Conservation (phyloP, 768 basidiomycete species). For the Collybia sordida region DNA sequence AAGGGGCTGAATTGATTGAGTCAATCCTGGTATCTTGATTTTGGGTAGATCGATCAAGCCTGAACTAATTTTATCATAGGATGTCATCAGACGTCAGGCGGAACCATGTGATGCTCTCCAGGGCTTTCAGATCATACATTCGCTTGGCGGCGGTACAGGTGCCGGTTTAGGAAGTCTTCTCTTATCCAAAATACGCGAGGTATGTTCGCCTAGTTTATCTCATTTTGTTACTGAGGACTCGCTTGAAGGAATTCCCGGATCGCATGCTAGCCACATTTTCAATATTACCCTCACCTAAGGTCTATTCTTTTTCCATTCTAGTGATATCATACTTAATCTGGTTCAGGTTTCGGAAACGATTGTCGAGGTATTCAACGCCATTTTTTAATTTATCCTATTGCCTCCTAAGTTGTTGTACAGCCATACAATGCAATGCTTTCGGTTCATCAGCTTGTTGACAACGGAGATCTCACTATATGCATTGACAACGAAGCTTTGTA, state of each 20-base stretch:
- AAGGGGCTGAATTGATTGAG: constrained; percentile 91
- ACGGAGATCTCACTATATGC: constrained; percentile 79
- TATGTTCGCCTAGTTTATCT: constrained; percentile 30
- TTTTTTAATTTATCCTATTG: no score
- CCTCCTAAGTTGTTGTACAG: constrained; percentile 36
- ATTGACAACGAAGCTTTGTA: constrained; percentile 88
- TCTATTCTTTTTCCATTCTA: constrained; percentile 10
- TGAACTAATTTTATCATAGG: constrained; percentile 33
- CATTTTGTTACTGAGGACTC: constrained; percentile 10
- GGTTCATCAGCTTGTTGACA: constrained; percentile 86
- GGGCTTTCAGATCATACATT: constrained; percentile 88
- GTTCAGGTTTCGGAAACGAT: constrained; percentile 52
- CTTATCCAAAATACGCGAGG: constrained; percentile 81
- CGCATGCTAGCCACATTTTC: constrained; percentile 58
- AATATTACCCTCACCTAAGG: constrained; percentile 53
- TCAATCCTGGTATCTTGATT: constrained; percentile 55
- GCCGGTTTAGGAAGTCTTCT: constrained; percentile 82
- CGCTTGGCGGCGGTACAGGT: constrained; percentile 90
- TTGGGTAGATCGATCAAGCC: no score
- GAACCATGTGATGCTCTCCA: constrained; percentile 86
- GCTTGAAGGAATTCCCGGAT: constrained; percentile 48
- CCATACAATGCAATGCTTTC: constrained; percentile 88
- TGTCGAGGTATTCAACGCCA: constrained; percentile 47
- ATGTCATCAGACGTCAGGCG: constrained; percentile 75
- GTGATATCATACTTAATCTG: neutral